Evolutionary conservation across 2,329 filamentous ascomycete species (phyloP).

Genomic region (Pyrenochaeta sp.): DNA sequence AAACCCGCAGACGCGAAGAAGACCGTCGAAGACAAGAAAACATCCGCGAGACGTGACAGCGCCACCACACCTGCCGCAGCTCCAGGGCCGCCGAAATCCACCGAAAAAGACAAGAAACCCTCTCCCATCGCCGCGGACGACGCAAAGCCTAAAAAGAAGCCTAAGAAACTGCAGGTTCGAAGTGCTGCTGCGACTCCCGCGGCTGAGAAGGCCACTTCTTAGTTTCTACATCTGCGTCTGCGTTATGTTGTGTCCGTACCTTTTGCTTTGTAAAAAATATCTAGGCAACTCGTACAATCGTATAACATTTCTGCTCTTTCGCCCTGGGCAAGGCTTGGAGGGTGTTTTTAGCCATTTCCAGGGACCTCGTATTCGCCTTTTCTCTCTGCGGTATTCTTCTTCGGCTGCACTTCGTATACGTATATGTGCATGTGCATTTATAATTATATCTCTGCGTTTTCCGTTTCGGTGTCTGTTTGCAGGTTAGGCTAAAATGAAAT

Average conservation of each 20-base stretch:
- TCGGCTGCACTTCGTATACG: no score
- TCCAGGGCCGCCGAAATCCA: neutral
- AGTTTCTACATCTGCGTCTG: neutral
- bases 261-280: no score
- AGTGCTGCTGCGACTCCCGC: constrained; percentile 15
- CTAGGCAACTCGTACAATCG: no score
- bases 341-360: no score
- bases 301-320: no score
- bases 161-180: constrained; percentile 47
- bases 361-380: neutral
- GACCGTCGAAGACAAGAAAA: constrained; percentile 4
- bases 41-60: constrained; percentile 2
- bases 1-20: constrained; percentile 10
- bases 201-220: constrained; percentile 14
- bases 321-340: no score
- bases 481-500: no score
- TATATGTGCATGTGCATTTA: no score
- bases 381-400: neutral
- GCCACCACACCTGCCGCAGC: constrained; percentile 7
- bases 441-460: no score
- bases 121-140: constrained; percentile 6
- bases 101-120: constrained; percentile 5
- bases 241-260: neutral
- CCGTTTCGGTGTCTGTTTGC: no score
- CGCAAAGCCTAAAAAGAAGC: constrained; percentile 46